Conservation (phyloP, 805 yeast species). For the Candida xyloterini region DNA sequence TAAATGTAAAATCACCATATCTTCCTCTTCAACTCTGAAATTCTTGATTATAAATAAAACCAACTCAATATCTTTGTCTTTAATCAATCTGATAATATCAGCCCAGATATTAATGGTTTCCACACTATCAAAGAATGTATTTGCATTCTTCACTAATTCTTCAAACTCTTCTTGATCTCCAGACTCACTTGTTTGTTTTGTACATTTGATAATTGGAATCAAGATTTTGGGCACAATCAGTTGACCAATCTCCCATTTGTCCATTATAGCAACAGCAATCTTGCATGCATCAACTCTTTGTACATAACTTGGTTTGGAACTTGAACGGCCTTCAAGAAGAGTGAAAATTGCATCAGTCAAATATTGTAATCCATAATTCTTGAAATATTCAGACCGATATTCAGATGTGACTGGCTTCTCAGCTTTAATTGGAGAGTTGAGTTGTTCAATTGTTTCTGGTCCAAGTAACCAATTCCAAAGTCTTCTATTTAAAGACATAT, state of each 20-base stretch:
- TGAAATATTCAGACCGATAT: constrained; percentile 54
- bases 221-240: constrained; percentile 67
- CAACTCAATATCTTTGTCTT: constrained; percentile 41
- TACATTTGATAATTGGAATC: constrained; percentile 56
- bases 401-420: constrained; percentile 11
- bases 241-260: constrained; percentile 92
- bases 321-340: constrained; percentile 36
- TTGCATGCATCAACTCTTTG: constrained; percentile 52
- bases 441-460: constrained; percentile 46
- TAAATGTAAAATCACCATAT: constrained; percentile 70
- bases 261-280: constrained; percentile 74
- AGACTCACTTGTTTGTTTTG: constrained; percentile 33
- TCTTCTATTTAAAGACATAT: constrained; percentile 92
- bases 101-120: constrained; percentile 82
- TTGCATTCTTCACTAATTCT: constrained; percentile 56
- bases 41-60: constrained; percentile 57
- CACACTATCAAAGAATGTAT: constrained; percentile 77
- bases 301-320: constrained; percentile 22
- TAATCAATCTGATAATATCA: constrained; percentile 46
- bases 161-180: constrained; percentile 29
- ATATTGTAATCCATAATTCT: constrained; percentile 48
- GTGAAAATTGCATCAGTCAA: constrained; percentile 53
- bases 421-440: constrained; percentile 6
- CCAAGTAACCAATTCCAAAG: constrained; percentile 93
- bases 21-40: constrained; percentile 83